These are phyloP conservation scores for Colletotrichum viniferum DNA, from an alignment of 2,329 filamentous ascomycete genomes.

Conservation along the genomic window DNA sequence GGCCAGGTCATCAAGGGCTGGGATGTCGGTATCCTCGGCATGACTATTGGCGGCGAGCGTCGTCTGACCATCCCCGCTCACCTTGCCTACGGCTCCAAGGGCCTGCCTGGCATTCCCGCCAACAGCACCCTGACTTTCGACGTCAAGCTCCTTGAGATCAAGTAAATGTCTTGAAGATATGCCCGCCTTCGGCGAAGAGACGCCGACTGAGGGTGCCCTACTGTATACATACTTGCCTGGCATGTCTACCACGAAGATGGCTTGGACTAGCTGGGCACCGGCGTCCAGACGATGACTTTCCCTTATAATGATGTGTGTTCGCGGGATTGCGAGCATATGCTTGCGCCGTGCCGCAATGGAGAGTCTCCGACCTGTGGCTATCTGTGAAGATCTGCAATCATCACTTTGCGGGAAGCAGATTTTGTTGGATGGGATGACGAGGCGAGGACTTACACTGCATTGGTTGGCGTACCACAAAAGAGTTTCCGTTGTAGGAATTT, in stretches of 20 bases:
- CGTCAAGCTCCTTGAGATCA: conserved; percentile 83
- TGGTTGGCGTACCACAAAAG: conserved; percentile 51
- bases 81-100: conserved; percentile 88
- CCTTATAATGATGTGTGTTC: conserved; percentile 23
- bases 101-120: conserved; percentile 81
- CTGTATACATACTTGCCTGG: conserved; percentile 15
- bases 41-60: conserved; percentile 92
- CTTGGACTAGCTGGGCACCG: background rate
- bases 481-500: conserved; percentile 26
- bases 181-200: conserved; percentile 3
- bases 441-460: conserved; percentile 55
- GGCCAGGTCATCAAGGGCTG: conserved; percentile 99
- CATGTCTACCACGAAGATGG: conserved; percentile 5
- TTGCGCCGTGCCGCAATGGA: conserved; percentile 40
- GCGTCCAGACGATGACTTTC: conserved; percentile 12
- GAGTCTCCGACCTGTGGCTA: conserved; percentile 53
- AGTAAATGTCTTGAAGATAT: conserved; percentile 54
- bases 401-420: conserved; percentile 39
- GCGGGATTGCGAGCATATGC: conserved; percentile 23
- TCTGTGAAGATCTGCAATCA: conserved; percentile 44
- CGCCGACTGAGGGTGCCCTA: conserved; percentile 3
- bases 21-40: conserved; percentile 93
- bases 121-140: conserved; percentile 96
- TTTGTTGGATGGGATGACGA: conserved; percentile 52
- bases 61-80: conserved; percentile 87